phyloP scores from a whole-genome alignment of 1,139 yeast genomes.

The Nakaseomyces nivariensis region DNA sequence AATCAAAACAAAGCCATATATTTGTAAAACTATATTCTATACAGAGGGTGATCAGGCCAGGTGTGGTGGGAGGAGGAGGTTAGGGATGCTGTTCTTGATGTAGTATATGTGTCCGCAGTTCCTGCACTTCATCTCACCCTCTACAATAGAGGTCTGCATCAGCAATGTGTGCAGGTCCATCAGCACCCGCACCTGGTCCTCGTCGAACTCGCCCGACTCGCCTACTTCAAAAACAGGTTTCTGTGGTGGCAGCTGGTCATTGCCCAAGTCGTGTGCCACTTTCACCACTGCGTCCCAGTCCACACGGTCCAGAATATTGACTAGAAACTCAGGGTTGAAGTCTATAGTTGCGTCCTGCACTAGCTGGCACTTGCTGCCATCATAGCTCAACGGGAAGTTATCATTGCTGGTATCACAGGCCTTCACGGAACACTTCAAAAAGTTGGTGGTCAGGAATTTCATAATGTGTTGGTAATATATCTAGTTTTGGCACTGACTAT shows the following conservation, averaged over 20 bases:
- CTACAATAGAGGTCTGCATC: constrained; percentile 74
- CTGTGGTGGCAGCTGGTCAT: constrained; percentile 42
- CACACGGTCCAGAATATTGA: constrained; percentile 67
- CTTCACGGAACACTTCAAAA: constrained; percentile 87
- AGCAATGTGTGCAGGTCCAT: constrained; percentile 69
- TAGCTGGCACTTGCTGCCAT: constrained; percentile 47
- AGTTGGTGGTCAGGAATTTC: constrained; percentile 92
- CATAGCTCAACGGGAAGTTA: constrained; percentile 70
- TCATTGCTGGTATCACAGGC: constrained; percentile 64
- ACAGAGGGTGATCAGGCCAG: constrained; percentile 37
- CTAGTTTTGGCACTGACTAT: too few species aligned
- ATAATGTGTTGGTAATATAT: constrained; percentile 21
- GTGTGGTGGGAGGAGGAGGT: constrained; percentile 90
- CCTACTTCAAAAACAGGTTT: constrained; percentile 37
- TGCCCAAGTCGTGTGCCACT: constrained; percentile 72
- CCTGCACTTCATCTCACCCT: constrained; percentile 82
- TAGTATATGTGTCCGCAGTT: constrained; percentile 82
- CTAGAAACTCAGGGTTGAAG: constrained; percentile 70
- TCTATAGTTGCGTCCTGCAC: constrained; percentile 67
- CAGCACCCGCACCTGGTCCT: constrained; percentile 52
- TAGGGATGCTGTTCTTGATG: constrained; percentile 89
- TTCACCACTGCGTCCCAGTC: constrained; percentile 78
- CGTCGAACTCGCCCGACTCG: constrained; percentile 29
- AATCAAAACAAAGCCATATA: too few species aligned
- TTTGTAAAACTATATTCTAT: too few species aligned